These are phyloP conservation scores for Heliamphora pulchella DNA, from an alignment of 179 eudicot species.

Conservation along the genomic window DNA sequence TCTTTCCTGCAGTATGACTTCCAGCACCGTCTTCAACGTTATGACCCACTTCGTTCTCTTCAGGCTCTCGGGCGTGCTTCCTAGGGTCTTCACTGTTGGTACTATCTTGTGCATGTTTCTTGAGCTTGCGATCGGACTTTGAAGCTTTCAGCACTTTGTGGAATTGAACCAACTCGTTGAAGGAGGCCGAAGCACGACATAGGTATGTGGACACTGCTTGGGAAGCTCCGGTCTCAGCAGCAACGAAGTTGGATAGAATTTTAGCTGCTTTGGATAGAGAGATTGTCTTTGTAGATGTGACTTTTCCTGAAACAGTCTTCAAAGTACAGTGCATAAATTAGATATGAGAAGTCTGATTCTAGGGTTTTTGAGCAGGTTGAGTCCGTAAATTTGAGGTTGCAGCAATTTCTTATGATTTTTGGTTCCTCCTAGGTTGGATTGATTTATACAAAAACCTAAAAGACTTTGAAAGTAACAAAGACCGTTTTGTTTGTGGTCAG, in stretches of 20 bases:
- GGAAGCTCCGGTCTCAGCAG: slow-evolving; percentile 45
- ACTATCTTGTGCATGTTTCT: background rate
- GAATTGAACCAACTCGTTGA: slow-evolving; percentile 41
- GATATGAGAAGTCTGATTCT: no score
- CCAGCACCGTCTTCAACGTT: background rate
- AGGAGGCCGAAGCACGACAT: slow-evolving; percentile 41
- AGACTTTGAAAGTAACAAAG: no score
- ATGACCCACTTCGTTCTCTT: background rate
- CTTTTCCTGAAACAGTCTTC: slow-evolving; percentile 47
- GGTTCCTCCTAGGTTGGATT: no score
- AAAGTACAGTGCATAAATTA: no score
- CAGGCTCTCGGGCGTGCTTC: background rate
- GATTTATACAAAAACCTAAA: no score
- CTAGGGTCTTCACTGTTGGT: background rate
- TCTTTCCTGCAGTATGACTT: background rate
- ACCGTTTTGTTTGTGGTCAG: no score
- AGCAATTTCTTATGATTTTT: no score
- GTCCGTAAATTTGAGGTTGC: no score
- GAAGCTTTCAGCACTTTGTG: slow-evolving; percentile 30
- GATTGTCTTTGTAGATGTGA: slow-evolving; percentile 36
- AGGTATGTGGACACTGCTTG: slow-evolving; percentile 43
- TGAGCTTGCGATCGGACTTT: slow-evolving; percentile 5
- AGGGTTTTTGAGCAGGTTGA: no score
- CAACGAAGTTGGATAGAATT: slow-evolving; percentile 36
- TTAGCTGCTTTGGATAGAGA: slow-evolving; percentile 45